Conservation (phyloP, 495 filamentous ascomycete species). For the Neurospora tetrasperma region DNA sequence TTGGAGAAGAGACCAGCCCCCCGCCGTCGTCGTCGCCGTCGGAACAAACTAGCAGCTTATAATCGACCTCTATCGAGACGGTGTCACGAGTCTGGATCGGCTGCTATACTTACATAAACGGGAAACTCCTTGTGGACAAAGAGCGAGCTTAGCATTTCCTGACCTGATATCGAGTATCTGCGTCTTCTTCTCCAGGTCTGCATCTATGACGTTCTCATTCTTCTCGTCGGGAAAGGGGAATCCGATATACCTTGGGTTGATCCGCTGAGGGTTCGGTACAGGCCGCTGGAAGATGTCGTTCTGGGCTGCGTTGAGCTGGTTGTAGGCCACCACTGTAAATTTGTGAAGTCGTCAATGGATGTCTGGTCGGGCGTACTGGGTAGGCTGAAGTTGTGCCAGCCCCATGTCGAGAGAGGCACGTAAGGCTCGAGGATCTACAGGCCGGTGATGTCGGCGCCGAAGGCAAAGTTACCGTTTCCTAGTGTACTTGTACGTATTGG, state of each 20-base stretch:
- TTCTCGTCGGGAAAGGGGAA: conserved; percentile 29
- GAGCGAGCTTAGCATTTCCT: conserved; percentile 32
- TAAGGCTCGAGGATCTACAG: conserved; percentile 52
- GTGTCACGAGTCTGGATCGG: conserved; percentile 38
- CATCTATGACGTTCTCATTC: conserved; percentile 26
- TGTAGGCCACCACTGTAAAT: conserved; percentile 34
- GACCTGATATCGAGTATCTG: conserved; percentile 42
- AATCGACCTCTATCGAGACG: conserved; percentile 34
- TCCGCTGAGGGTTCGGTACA: conserved; percentile 41
- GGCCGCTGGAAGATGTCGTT: conserved; percentile 43
- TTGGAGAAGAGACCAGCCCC: conserved; percentile 40
- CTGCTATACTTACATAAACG: conserved; percentile 36
- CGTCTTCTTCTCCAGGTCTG: conserved; percentile 25
- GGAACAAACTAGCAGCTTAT: too few species aligned
- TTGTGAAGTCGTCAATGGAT: conserved; percentile 29
- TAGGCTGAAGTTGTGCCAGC: conserved; percentile 48
- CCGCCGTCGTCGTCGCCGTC: neutral
- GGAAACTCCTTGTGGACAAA: conserved; percentile 31
- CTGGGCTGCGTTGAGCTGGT: conserved; percentile 41
- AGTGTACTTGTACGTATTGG: conserved; percentile 35
- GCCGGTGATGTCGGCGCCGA: conserved; percentile 44
- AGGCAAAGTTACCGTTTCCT: conserved; percentile 44
- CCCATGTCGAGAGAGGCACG: conserved; percentile 44
- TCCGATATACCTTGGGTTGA: conserved; percentile 40
- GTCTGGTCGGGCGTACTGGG: conserved; percentile 34